Evolutionary conservation across 306 rosid genomes (phyloP).

Genomic region (Aeschynomene evenia): DNA sequence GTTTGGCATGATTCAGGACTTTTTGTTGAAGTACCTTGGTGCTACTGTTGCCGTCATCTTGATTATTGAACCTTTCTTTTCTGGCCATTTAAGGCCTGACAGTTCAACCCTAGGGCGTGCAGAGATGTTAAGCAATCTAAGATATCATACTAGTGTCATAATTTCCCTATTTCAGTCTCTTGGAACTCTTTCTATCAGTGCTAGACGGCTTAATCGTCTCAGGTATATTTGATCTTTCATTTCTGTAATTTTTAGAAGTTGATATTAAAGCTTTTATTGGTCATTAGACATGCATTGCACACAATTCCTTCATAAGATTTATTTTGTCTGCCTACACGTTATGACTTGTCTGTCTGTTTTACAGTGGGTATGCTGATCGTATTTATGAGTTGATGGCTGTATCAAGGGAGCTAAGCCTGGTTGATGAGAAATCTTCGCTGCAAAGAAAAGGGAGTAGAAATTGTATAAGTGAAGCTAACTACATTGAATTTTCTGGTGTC

Average conservation of each 20-base stretch:
- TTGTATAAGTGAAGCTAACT: conserved; percentile 86
- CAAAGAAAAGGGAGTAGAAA: conserved; percentile 58
- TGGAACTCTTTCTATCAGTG: conserved; percentile 92
- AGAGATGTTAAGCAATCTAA: conserved; percentile 96
- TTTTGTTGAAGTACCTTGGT: conserved; percentile 91
- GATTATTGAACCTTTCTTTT: conserved; percentile 96
- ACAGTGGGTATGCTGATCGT: conserved; percentile 96
- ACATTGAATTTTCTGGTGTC: conserved; percentile 86
- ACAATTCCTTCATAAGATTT: conserved; percentile 18
- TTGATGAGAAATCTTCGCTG: conserved; percentile 53
- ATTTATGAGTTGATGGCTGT: conserved; percentile 79
- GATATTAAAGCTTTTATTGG: conserved; percentile 18
- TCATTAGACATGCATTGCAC: conserved; percentile 5
- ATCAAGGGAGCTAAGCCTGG: conserved; percentile 77
- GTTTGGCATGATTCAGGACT: conserved; percentile 99
- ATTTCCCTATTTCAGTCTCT: conserved; percentile 91
- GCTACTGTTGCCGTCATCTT: conserved; percentile 95
- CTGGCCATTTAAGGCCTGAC: conserved; percentile 89
- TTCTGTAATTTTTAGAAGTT: conserved; percentile 22
- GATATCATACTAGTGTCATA: conserved; percentile 98
- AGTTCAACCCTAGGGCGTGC: conserved; percentile 98
- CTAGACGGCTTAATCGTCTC: conserved; percentile 89
- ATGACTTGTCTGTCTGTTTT: conserved; percentile 28
- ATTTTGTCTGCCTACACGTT: conserved; percentile 12
- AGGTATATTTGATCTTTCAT: conserved; percentile 53